Evolutionary conservation across 306 rosid species (phyloP).

Genomic region (Cucumis cinereus): DNA sequence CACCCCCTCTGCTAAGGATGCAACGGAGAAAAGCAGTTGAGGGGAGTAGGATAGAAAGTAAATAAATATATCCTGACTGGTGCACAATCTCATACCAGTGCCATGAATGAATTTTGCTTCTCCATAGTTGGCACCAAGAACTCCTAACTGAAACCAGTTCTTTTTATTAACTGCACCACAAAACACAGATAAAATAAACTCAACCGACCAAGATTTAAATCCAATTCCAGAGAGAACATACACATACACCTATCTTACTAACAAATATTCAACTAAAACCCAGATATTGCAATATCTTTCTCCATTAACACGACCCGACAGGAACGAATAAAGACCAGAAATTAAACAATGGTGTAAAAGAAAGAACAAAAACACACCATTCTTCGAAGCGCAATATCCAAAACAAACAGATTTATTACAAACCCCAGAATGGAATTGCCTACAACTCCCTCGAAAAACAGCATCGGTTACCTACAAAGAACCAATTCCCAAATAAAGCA

Average conservation of each 20-base stretch:
- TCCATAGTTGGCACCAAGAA: slow-evolving; percentile 24
- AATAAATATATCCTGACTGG: not conserved
- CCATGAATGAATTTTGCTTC: slow-evolving; percentile 46
- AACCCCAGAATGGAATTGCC: slow-evolving; percentile 34
- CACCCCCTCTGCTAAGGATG: not conserved
- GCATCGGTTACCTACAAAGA: slow-evolving; percentile 31
- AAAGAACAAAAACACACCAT: slow-evolving; percentile 24
- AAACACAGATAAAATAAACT: slow-evolving; percentile 1
- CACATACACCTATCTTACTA: not conserved
- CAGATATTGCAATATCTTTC: not conserved
- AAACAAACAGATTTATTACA: slow-evolving; percentile 21
- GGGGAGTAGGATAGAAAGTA: not conserved
- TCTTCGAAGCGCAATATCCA: slow-evolving; percentile 17
- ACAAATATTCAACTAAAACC: not conserved
- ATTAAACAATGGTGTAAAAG: not conserved
- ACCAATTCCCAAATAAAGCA: not conserved
- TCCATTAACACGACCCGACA: not conserved
- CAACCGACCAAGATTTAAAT: not conserved
- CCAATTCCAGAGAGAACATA: not conserved
- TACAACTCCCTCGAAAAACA: slow-evolving; percentile 25
- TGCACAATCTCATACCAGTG: slow-evolving; percentile 34
- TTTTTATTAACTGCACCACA: slow-evolving; percentile 26
- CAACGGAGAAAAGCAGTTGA: not conserved
- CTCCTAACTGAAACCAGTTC: slow-evolving; percentile 36
- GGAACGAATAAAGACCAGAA: not conserved